Base-by-base conservation (phyloP, 768 basidiomycete genomes). In the Podaxis sp. region DNA sequence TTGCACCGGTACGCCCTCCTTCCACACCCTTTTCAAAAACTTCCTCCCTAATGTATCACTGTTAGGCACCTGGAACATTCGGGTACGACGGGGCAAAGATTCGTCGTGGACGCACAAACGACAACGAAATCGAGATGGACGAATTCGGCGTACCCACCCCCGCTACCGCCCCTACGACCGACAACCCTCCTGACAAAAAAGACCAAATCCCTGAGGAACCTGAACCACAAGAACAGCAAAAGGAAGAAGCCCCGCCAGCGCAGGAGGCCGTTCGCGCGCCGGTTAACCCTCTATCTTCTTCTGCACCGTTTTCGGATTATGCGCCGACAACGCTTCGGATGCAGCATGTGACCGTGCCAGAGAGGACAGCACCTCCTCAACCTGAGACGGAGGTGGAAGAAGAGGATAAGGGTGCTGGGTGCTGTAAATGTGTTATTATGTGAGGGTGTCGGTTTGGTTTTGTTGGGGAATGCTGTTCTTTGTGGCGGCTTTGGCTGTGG, bases 371-470 rank as follows among this genome's bases (percentile, higher is more conserved):
- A 5, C n/a, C 44, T 7, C 44, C 44, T 10, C 33, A 71, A 44
- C 72, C 75, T 58, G 66, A 67, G 56, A 72, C 68, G 50, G 69
- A 69, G 30, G 78, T 81, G 51, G 75, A 76, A 11, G 83, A 86
- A 37, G 84, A 87, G 6, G 82, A 81, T 13, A 72, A 69, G 1
- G 78, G 74, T 36, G 83, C 79, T 33, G 87, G 88, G 41, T 93
- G 91, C 71, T 93, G 91, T 80, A 90, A 88, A 76, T 93, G 91
- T 76, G 76, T 90, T 67, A 82, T 93, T 73, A 93, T 93, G 91
- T 93, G 85, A 91, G 65, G 10, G 36, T 46, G 44, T n/a, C 17
- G 41, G 41, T 30, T 30, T 30, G 28, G 28, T 30, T 30, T 30
- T 30, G 28, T 33, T 33, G 33, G 33, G 33, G 33, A 33, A 33